Base-by-base conservation (phyloP, 1,284 basidiomycete species). In the Malassezia sp. region DNA sequence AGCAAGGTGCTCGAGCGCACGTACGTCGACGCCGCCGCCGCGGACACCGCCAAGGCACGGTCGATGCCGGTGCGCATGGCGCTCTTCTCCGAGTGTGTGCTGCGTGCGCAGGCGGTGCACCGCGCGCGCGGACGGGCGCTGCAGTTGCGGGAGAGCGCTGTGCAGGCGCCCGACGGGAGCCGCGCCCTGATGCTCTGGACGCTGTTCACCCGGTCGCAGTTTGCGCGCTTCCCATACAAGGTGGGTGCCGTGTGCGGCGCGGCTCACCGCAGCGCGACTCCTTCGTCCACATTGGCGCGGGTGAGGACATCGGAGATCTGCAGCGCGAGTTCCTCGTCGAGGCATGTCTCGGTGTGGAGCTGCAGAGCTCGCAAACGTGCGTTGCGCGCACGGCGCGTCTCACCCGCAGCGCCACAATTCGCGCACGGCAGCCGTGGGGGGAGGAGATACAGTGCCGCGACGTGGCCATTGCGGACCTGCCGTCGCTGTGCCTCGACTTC, bases 1-100 rank as follows among this genome's bases (percentile, higher is more conserved):
- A 85, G 82, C 73, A 81, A 78, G 38, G 83, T 82, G 9, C 79
- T 96, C 75, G 78, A 78, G n/a, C 46, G 46, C 24, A 29, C 26
- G 23, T 95, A 79, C 72, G 85, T 85, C 63, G 91, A 91, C 0
- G 78, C 85, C 2, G 75, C 26, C 17, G 30, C 44, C 57, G 49
- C 39, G n/a, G n/a, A n/a, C n/a, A n/a, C n/a, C n/a, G n/a, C n/a
- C n/a, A n/a, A n/a, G n/a, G n/a, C n/a, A n/a, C n/a, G n/a, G n/a
- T n/a, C n/a, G n/a, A n/a, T n/a, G n/a, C n/a, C n/a, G n/a, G n/a
- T n/a, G 47, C 22, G 34, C 27, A 40, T 44, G 48, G 51, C 56
- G 33, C 54, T 57, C n/a, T 70, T 70, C 52, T 54, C 68, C 31
- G 63, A 68, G 27, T 63, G 57, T 15, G 39, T 70, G 2, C 68